Evolutionary conservation across 192 early-diverging fungal genomes (phyloP), one percentile per base, ranked within the genome.

Genomic region (Coemansia sp.): DNA sequence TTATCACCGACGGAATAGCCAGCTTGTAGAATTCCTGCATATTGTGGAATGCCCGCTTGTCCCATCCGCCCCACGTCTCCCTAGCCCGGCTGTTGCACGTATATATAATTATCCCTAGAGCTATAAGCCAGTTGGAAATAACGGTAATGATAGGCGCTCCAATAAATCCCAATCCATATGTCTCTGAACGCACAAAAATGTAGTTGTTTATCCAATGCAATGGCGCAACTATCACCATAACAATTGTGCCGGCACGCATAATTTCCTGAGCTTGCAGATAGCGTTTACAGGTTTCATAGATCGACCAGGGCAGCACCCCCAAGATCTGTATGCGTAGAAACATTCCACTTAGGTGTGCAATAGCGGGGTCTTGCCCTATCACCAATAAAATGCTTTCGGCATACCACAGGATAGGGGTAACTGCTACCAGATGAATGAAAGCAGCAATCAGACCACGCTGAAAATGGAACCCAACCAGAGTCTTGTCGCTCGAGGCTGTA

Each of bases 61-160:
- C 84, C 86, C 87, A 93, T 2, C 91, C 93, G 40, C 91, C 92
- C 93, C 90, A 97, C 10, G 81, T 83, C 31, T 89, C 81, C 15
- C 57, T 61, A 40, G 90, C 90, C 21, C 85, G 23, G 23, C 23
- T 26, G 23, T 26, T 26, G 23, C 23, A 26, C 4, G 23, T 26
- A 4, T 26, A 26, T 20, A 86, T 23, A 0, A 86, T 14, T 4
- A 88, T 71, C 0, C 88, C 55, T 14, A 84, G 13, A 9, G 88
- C 60, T 71, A 93, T 80, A 48, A 88, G 52, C 73, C 81, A 84
- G 63, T 91, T 84, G 1, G 85, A 84, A 11, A 87, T 80, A 6
- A 81, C 69, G 0, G 83, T 87, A 6, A 86, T 87, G 11, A 94
- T 78, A 0, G 93, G 88, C 3, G 91, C 90, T 6, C 94, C 94